Conservation (phyloP, 2,329 filamentous ascomycete species). For the Annulohypoxylon truncatum region DNA sequence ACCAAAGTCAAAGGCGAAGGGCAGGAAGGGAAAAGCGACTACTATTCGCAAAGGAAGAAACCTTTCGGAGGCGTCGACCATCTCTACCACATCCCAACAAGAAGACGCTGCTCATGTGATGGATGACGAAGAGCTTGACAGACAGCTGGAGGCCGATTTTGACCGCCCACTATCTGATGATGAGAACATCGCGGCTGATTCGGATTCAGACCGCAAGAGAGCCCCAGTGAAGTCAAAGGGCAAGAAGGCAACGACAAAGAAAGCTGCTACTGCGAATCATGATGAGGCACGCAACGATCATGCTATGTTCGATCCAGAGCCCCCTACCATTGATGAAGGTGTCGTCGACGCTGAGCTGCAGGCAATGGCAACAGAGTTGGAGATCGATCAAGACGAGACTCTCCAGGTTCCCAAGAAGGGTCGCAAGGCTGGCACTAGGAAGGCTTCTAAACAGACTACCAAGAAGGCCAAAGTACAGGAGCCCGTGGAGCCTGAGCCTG, state of each 20-base stretch:
- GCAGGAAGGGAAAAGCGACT: constrained; percentile 61
- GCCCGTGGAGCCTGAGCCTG: constrained; percentile 44
- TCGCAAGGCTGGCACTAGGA: constrained; percentile 61
- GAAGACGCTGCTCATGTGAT: constrained; percentile 58
- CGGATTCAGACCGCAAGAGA: constrained; percentile 58
- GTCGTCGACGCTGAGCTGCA: constrained; percentile 64
- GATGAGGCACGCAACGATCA: constrained; percentile 54
- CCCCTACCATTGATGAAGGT: constrained; percentile 59
- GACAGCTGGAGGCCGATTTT: constrained; percentile 73
- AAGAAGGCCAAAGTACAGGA: constrained; percentile 57
- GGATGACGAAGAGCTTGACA: constrained; percentile 74
- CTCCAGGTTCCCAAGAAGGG: constrained; percentile 65
- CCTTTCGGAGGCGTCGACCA: constrained; percentile 61
- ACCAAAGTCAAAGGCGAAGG: constrained; percentile 50
- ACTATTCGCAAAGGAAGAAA: constrained; percentile 59
- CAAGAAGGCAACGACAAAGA: constrained; percentile 47
- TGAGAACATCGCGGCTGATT: constrained; percentile 61
- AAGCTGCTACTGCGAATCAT: constrained; percentile 43
- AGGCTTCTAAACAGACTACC: constrained; percentile 62
- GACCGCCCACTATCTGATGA: constrained; percentile 67
- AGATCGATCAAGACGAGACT: constrained; percentile 54
- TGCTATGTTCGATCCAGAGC: constrained; percentile 65
- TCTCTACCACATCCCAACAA: constrained; percentile 53
- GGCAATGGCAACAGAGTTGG: constrained; percentile 63
- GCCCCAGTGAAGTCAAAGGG: constrained; percentile 49